phyloP scores from a whole-genome alignment of 805 yeast genomes.

The Myxozyma nipponensis region DNA sequence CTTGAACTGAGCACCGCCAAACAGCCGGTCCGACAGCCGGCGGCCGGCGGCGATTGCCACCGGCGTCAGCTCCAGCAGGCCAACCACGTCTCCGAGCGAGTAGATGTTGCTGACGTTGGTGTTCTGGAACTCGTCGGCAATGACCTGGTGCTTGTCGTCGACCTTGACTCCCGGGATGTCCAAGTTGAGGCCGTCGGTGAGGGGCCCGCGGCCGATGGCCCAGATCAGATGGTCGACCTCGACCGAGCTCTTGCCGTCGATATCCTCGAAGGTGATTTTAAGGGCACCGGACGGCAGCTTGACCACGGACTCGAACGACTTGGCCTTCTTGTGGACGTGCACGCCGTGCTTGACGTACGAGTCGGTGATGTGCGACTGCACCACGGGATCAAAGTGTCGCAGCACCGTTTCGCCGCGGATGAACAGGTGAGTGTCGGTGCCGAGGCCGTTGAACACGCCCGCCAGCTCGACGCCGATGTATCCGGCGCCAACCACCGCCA shows the following conservation, averaged over 20 bases:
- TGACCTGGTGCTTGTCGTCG: constrained; percentile 55
- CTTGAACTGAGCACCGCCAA: constrained; percentile 70
- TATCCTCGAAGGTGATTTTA: constrained; percentile 44
- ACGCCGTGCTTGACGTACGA: constrained; percentile 79
- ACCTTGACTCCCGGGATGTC: constrained; percentile 70
- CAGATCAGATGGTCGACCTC: constrained; percentile 80
- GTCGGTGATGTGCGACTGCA: constrained; percentile 75
- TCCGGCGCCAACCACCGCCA: constrained; percentile 96
- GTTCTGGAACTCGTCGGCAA: constrained; percentile 84
- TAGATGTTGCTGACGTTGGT: constrained; percentile 67
- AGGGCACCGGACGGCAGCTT: constrained; percentile 46
- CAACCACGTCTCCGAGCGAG: constrained; percentile 92
- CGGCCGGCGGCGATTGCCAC: constrained; percentile 99
- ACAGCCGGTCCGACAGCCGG: constrained; percentile 82
- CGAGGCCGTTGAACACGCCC: constrained; percentile 88
- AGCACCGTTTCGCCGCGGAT: constrained; percentile 89
- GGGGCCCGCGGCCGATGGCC: constrained; percentile 90
- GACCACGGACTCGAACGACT: constrained; percentile 46
- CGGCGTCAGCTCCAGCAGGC: constrained; percentile 86
- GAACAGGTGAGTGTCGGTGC: constrained; percentile 78
- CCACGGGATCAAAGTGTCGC: constrained; percentile 78
- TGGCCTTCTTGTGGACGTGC: constrained; percentile 64
- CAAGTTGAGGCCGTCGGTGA: constrained; percentile 61
- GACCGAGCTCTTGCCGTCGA: constrained; percentile 42
- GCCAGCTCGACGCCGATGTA: constrained; percentile 95